Percentiles rank a stretch among this genome's conserved stretches.
Evolutionary conservation across 257 asterid genomes (phyloP).

Genomic region (Penstemon davidsonii): DNA sequence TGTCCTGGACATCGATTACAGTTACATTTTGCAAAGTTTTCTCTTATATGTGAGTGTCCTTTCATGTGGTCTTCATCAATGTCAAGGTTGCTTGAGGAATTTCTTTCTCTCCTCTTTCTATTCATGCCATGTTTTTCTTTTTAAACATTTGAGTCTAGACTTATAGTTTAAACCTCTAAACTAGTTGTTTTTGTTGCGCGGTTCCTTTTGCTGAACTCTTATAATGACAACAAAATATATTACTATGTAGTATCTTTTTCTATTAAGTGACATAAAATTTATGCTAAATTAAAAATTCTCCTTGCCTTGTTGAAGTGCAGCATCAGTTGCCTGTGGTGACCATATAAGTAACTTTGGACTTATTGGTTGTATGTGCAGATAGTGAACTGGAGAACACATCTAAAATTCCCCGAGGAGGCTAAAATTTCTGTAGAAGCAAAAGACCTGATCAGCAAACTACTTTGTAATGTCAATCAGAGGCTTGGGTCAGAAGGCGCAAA

Average conservation of each 20-base stretch:
- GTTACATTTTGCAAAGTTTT: too few species aligned
- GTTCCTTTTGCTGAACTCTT: neutral
- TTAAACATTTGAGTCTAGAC: neutral
- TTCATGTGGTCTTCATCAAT: too few species aligned
- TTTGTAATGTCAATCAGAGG: slow-evolving; percentile 66
- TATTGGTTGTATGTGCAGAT: slow-evolving; percentile 28
- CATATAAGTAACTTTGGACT: slow-evolving; percentile 10
- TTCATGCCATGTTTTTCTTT: too few species aligned
- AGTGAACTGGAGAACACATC: slow-evolving; percentile 37
- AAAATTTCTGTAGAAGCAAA: slow-evolving; percentile 35
- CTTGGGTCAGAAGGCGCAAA: slow-evolving; percentile 39
- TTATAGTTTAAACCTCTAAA: slow-evolving; percentile 6
- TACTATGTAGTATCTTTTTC: neutral
- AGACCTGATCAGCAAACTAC: slow-evolving; percentile 61
- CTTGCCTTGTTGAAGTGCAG: too few species aligned
- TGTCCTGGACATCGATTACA: too few species aligned
- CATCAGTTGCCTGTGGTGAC: slow-evolving; percentile 21
- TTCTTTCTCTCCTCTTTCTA: too few species aligned
- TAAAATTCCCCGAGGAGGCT: slow-evolving; percentile 42
- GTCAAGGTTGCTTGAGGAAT: too few species aligned
- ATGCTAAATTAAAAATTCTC: neutral
- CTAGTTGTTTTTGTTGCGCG: neutral
- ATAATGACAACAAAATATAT: neutral
- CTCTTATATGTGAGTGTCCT: too few species aligned
- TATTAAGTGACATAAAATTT: slow-evolving; percentile 3